These are phyloP conservation scores for Sclerotinia borealis DNA, from an alignment of 2,329 filamentous ascomycete genomes.

Conservation along the genomic window DNA sequence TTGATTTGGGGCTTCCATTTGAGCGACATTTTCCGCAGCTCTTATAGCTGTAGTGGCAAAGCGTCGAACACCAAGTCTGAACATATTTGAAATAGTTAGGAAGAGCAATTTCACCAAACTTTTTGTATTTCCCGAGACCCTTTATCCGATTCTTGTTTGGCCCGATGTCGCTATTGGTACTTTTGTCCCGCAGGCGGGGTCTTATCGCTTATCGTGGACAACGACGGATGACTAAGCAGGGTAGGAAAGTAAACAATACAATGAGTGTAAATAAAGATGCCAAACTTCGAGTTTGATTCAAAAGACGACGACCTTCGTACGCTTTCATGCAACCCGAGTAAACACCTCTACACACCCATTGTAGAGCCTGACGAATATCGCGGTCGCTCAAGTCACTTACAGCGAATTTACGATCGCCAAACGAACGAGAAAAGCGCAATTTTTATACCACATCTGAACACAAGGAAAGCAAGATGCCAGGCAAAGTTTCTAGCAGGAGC, in stretches of 20 bases:
- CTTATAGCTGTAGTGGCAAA: constrained; percentile 50
- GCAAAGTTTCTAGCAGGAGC: constrained; percentile 38
- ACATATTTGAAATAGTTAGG: constrained; percentile 39
- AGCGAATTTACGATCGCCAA: background rate
- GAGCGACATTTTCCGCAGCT: constrained; percentile 40
- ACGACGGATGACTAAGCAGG: constrained; percentile 6
- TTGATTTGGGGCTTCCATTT: constrained; percentile 43
- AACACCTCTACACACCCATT: background rate
- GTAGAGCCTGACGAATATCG: background rate
- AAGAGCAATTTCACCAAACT: background rate
- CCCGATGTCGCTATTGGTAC: background rate
- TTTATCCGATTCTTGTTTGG: background rate
- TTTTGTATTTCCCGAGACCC: background rate
- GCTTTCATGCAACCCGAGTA: background rate
- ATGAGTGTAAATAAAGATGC: constrained; percentile 12
- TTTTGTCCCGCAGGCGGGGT: background rate
- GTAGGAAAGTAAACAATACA: constrained; percentile 12
- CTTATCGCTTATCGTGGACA: constrained; percentile 11
- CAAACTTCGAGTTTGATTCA: background rate
- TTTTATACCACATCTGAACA: background rate
- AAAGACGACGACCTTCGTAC: background rate
- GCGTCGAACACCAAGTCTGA: constrained; percentile 47
- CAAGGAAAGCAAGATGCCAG: constrained; percentile 37
- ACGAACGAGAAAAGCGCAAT: background rate
- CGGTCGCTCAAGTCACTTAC: background rate